These are phyloP conservation scores for Lophium mytilinum DNA, from an alignment of 495 filamentous ascomycete genomes.

Conservation along the genomic window DNA sequence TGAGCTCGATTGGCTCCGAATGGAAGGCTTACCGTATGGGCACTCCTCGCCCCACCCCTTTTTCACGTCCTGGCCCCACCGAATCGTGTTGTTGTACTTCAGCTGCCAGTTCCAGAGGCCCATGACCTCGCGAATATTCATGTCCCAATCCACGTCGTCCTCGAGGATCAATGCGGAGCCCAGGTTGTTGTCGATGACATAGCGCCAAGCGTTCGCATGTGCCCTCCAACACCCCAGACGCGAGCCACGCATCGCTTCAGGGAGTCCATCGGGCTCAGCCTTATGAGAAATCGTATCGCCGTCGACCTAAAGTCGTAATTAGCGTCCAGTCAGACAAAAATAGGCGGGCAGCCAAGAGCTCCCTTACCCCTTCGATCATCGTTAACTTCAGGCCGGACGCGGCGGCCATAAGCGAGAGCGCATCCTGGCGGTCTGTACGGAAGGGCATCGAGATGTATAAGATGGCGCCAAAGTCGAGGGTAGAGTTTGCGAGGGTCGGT, in stretches of 20 bases:
- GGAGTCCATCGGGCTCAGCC: constrained; percentile 20
- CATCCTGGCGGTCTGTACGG: constrained; percentile 36
- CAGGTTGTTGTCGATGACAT: constrained; percentile 36
- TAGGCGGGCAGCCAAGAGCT: constrained; percentile 10
- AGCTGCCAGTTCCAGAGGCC: constrained; percentile 11
- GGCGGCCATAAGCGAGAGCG: constrained; percentile 30
- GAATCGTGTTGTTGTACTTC: constrained; percentile 17
- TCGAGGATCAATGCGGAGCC: constrained; percentile 41
- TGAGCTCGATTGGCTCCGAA: neutral
- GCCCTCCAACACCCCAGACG: constrained; percentile 34
- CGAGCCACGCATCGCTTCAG: constrained; percentile 12
- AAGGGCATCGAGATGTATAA: constrained; percentile 19
- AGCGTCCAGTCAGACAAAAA: neutral
- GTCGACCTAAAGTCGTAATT: constrained; percentile 1
- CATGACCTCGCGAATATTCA: constrained; percentile 36
- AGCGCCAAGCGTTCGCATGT: constrained; percentile 34
- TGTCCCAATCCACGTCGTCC: constrained; percentile 44
- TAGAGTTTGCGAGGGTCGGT: constrained; percentile 12
- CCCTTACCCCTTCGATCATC: constrained; percentile 31
- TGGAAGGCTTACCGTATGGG: constrained; percentile 11
- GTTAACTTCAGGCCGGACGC: constrained; percentile 32
- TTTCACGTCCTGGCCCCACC: constrained; percentile 7
- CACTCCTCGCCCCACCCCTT: constrained; percentile 14
- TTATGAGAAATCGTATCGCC: constrained; percentile 27
- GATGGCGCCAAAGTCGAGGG: constrained; percentile 21